Conservation (phyloP, 495 filamentous ascomycete genomes). For the Polyplosphaeria fusca region DNA sequence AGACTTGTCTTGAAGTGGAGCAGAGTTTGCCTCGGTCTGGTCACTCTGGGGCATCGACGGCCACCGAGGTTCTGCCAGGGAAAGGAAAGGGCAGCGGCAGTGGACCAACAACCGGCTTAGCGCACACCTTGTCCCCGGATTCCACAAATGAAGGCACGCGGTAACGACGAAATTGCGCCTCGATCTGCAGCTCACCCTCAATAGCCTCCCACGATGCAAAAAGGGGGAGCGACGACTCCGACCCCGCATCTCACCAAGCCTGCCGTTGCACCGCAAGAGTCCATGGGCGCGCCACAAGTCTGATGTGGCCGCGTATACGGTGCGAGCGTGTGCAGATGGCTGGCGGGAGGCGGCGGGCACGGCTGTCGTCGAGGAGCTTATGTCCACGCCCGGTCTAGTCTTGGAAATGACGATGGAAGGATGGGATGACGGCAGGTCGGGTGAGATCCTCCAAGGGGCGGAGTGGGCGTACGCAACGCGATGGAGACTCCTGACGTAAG, state of each 20-base stretch:
- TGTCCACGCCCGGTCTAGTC: constrained; percentile 8
- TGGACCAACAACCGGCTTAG: constrained; percentile 6
- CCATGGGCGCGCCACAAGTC: background rate
- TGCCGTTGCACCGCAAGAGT: constrained; percentile 6
- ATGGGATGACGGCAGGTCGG: background rate
- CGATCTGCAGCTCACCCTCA: background rate
- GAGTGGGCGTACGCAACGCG: background rate
- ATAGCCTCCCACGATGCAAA: background rate
- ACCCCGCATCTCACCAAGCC: constrained; percentile 24
- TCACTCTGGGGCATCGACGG: background rate
- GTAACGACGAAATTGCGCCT: background rate
- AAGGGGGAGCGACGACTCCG: constrained; percentile 3
- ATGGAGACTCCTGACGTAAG: constrained; percentile 5
- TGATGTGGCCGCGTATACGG: background rate
- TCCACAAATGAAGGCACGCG: constrained; percentile 17
- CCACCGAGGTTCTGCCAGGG: background rate
- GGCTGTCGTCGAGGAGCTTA: constrained; percentile 24
- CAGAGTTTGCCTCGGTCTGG: background rate
- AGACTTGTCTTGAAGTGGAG: too few relatives aligned
- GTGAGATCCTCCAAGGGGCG: constrained; percentile 1
- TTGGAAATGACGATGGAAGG: constrained; percentile 15
- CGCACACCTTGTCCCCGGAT: background rate
- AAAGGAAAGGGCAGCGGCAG: background rate
- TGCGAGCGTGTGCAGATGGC: background rate
- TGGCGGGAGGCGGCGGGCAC: constrained; percentile 19